Base-by-base conservation (phyloP, 2,329 filamentous ascomycete genomes). In the Hansfordia pulvinata region DNA sequence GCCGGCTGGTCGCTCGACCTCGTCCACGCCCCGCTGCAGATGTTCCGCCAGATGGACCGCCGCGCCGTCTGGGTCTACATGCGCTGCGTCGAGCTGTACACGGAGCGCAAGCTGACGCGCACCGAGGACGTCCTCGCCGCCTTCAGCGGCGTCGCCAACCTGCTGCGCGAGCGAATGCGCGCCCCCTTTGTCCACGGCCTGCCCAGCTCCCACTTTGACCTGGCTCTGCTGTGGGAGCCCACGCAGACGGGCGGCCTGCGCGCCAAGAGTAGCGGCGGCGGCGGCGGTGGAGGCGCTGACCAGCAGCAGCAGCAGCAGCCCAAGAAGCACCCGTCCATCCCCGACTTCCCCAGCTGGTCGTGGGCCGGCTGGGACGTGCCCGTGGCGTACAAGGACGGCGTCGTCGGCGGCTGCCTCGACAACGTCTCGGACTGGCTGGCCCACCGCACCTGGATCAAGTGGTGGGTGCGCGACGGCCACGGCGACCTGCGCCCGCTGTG, bases 381-480 rank as follows among this genome's bases (percentile, higher is more conserved):
- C 19, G 36, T 37, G 4, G 36, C 34, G 5, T 44, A 48, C 26
- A 33, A 34, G 8, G 25, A 24, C 4, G 29, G 21, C 4, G 28
- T 38, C 17, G 20, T 51, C 3, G 35, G 31, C 2, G 46, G 42
- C 11, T 36, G 34, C 17, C 24, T 46, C 6, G 24, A 27, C 5
- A 42, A 53, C 28, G 34, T 52, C 2, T 32, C 35, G 3, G 38
- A 47, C n/a, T 54, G 51, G 50, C 35, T 53, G 6, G 33, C 32
- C 10, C 25, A 37, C 3, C 49, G 46, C 21, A 54, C 51, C 0
- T 53, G 50, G 51, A 54, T 54, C 17, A 26, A 34, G 6, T 54
- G 48, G 47, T 44, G 43, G 19, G 42, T 53, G 3, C 34, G 49
- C 10, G 46, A 52, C 26, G 42, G 38, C 4, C 30, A 42, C 20